A percentile compares a stretch with the other conserved stretches of the same genome.
Conservation (phyloP, 139 green algal genomes). For the Chlorella sp. region DNA sequence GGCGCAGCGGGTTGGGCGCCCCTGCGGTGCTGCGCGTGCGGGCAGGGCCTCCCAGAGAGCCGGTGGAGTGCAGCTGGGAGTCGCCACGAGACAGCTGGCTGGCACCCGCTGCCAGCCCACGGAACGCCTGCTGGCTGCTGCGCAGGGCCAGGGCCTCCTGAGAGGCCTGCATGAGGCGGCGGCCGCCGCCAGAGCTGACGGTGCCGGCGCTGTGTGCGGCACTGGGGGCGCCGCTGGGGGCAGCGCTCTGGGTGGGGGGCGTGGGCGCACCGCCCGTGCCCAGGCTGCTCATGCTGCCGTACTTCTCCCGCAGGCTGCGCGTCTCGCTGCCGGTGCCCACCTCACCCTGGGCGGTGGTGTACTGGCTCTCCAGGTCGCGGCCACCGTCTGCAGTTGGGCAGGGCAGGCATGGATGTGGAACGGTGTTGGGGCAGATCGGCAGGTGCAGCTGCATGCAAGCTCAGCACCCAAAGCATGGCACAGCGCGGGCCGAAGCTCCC, state of each 20-base stretch:
- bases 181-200: not conserved
- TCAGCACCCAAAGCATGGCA: no score
- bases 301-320: constrained; percentile 12
- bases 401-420: not conserved
- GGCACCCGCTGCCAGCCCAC: no score
- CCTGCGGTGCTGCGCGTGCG: not conserved
- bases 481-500: no score
- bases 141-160: constrained; percentile 12
- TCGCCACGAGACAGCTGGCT: not conserved
- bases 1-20: constrained; percentile 4
- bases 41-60: not conserved
- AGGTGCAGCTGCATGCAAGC: no score
- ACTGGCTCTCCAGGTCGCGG: constrained; percentile 36
- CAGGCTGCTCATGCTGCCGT: constrained; percentile 1
- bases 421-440: no score
- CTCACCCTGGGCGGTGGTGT: not conserved
- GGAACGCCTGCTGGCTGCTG: constrained; percentile 26
- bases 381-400: no score
- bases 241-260: no score
- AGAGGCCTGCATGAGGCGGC: not conserved
- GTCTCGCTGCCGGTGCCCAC: not conserved
- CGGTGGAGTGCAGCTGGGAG: not conserved
- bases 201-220: not conserved
- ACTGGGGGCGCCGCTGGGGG: not conserved
- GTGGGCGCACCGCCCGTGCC: not conserved